phyloP scores from a whole-genome alignment of 257 asterid species.

The Nicotiana tabacum region DNA sequence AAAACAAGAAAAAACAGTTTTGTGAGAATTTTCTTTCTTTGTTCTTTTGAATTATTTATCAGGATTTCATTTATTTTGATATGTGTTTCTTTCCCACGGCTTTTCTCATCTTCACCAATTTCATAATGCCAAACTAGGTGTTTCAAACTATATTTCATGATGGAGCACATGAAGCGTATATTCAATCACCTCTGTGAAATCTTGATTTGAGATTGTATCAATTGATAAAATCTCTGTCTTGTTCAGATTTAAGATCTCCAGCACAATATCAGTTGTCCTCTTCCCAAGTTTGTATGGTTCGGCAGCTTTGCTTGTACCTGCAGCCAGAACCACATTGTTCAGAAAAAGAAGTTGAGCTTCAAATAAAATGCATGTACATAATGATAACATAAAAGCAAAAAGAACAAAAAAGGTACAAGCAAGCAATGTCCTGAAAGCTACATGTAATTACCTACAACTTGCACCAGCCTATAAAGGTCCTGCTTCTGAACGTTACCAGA shows the following conservation, averaged over 20 bases:
- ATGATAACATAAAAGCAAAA: background rate
- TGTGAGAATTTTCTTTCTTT: background rate
- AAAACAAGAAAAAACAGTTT: background rate
- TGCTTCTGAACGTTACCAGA: slow-evolving; percentile 85
- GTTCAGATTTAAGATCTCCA: slow-evolving; percentile 87
- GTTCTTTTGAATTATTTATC: background rate
- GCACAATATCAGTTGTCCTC: slow-evolving; percentile 66
- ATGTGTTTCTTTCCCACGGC: background rate
- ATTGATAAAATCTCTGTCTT: slow-evolving; percentile 84
- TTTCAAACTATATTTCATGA: background rate
- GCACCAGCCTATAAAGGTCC: slow-evolving; percentile 94
- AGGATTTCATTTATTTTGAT: background rate
- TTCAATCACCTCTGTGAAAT: slow-evolving; percentile 81
- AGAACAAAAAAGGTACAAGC: background rate
- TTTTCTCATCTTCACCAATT: background rate
- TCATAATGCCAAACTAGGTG: background rate
- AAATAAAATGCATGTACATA: slow-evolving; percentile 3
- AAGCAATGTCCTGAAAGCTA: slow-evolving; percentile 7
- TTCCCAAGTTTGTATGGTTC: slow-evolving; percentile 93
- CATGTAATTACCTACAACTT: slow-evolving; percentile 75
- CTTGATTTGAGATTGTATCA: slow-evolving; percentile 94
- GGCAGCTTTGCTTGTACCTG: slow-evolving; percentile 78
- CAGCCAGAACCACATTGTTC: slow-evolving; percentile 21
- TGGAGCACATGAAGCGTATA: background rate
- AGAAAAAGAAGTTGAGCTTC: background rate